phyloP scores from a whole-genome alignment of 768 basidiomycete genomes.

The Hemileccinum impolitum region DNA sequence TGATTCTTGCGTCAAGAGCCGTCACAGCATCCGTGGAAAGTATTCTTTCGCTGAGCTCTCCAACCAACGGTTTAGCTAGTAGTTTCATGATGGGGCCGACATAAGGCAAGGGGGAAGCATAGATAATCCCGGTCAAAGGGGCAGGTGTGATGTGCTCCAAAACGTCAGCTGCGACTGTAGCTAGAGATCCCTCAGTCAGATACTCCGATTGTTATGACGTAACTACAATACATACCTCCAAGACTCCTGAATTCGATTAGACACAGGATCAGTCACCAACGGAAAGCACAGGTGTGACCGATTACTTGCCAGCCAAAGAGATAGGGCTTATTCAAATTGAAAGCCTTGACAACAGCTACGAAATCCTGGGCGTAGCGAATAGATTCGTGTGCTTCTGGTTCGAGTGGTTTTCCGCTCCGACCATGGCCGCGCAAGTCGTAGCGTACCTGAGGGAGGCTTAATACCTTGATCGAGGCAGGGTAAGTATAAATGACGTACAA shows the following conservation, averaged over 20 bases:
- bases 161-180: slow-evolving; percentile 1
- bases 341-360: slow-evolving; percentile 1
- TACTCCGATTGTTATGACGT: neutral
- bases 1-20: slow-evolving; percentile 1
- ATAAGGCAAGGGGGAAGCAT: slow-evolving; percentile 6
- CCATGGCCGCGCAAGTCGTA: slow-evolving; percentile 10
- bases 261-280: neutral
- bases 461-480: neutral
- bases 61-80: slow-evolving; percentile 1
- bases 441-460: neutral
- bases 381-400: slow-evolving; percentile 4
- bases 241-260: slow-evolving; percentile 2
- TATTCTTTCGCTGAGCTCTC: neutral
- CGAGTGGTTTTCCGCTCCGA: slow-evolving; percentile 3
- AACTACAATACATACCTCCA: slow-evolving; percentile 1
- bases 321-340: slow-evolving; percentile 3
- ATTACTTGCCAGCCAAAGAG: slow-evolving; percentile 4
- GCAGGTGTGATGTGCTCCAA: neutral
- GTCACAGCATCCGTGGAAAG: neutral
- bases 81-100: slow-evolving; percentile 4
- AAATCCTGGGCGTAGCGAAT: slow-evolving; percentile 8
- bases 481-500: neutral
- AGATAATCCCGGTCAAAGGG: slow-evolving; percentile 4
- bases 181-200: neutral
- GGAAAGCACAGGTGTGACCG: neutral